phyloP scores from a whole-genome alignment of 352 stramenopile genomes.

The Globisporangium sylvaticum region DNA sequence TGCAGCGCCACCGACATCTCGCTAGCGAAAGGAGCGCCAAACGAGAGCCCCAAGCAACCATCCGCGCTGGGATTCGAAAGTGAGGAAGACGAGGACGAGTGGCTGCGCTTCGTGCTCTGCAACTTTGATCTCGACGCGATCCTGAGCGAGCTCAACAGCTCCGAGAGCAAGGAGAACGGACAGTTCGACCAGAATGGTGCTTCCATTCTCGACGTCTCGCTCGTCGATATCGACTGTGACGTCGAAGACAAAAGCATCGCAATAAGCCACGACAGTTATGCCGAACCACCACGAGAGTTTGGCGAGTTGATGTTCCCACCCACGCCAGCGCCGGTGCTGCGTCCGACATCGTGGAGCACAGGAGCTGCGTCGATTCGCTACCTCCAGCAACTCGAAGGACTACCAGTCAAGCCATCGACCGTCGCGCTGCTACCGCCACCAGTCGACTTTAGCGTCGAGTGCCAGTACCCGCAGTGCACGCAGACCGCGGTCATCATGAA shows the following conservation, averaged over 20 bases:
- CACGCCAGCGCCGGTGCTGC: not conserved
- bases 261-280: not conserved
- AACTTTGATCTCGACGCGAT: constrained; percentile 6
- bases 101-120: not conserved
- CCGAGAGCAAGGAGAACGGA: constrained; percentile 1
- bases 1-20: constrained; percentile 1
- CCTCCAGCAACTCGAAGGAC: not conserved
- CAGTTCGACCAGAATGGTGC: not conserved
- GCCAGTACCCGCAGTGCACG: not conserved
- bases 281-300: not conserved
- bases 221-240: constrained; percentile 3
- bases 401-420: not conserved
- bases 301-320: not conserved
- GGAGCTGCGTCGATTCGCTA: not conserved
- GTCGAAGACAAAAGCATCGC: not conserved
- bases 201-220: constrained; percentile 7
- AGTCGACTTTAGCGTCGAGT: constrained; percentile 1
- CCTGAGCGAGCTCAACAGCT: constrained; percentile 5
- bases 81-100: not conserved
- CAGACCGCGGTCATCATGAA: not conserved
- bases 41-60: not conserved
- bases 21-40: too few species aligned
- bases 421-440: not conserved
- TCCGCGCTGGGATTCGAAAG: not conserved
- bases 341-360: not conserved